Evolutionary conservation across 805 yeast genomes (phyloP).

Genomic region (Scheffersomyces lignosus): DNA sequence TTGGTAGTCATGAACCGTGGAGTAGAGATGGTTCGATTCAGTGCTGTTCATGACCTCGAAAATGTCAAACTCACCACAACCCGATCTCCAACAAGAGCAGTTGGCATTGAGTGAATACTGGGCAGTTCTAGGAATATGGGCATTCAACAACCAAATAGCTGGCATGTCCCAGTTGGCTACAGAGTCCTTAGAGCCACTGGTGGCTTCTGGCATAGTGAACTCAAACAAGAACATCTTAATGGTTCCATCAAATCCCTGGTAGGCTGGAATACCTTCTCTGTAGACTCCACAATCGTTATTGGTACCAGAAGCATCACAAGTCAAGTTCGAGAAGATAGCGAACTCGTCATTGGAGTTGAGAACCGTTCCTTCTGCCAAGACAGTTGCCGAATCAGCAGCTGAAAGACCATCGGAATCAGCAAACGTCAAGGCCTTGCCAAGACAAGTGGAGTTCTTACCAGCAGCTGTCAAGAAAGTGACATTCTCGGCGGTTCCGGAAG

Average conservation of each 20-base stretch:
- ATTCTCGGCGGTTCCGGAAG: slow-evolving; percentile 51
- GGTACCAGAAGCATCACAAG: slow-evolving; percentile 57
- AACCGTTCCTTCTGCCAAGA: slow-evolving; percentile 48
- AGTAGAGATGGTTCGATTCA: slow-evolving; percentile 45
- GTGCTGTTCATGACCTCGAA: slow-evolving; percentile 72
- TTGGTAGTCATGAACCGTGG: slow-evolving; percentile 77
- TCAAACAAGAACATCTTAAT: slow-evolving; percentile 73
- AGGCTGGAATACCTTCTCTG: slow-evolving; percentile 72
- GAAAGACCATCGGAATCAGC: slow-evolving; percentile 58
- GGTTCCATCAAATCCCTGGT: slow-evolving; percentile 65
- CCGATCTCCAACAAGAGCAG: slow-evolving; percentile 77
- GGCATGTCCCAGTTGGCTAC: slow-evolving; percentile 58
- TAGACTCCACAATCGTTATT: slow-evolving; percentile 71
- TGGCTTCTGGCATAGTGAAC: slow-evolving; percentile 65
- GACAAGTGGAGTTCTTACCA: slow-evolving; percentile 60
- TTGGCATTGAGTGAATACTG: slow-evolving; percentile 62
- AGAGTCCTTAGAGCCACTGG: slow-evolving; percentile 23
- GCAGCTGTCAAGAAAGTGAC: slow-evolving; percentile 68
- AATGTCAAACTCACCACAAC: slow-evolving; percentile 78
- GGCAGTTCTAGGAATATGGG: slow-evolving; percentile 71
- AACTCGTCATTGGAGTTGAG: slow-evolving; percentile 61
- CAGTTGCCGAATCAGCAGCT: slow-evolving; percentile 45
- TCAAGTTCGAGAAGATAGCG: slow-evolving; percentile 55
- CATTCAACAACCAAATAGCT: slow-evolving; percentile 75
- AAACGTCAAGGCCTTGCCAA: slow-evolving; percentile 67